These are phyloP conservation scores for Solanum paucissectum DNA, from an alignment of 257 asterid species.

Conservation along the genomic window DNA sequence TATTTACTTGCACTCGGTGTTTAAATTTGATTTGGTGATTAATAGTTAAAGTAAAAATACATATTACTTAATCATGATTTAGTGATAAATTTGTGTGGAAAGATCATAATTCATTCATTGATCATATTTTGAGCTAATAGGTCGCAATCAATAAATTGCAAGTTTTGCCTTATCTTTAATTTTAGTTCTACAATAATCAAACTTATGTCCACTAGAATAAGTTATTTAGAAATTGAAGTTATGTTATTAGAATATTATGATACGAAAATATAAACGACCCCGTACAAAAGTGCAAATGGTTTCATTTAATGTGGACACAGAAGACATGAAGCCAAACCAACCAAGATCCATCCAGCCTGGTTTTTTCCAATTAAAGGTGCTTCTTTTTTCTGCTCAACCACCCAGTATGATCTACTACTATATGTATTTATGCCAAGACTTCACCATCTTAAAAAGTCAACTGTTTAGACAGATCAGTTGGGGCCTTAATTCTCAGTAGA, in stretches of 20 bases:
- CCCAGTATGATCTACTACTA: constrained; percentile 6
- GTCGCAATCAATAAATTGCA: not conserved
- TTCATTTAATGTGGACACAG: not conserved
- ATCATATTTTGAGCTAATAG: not conserved
- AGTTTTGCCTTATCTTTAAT: not conserved
- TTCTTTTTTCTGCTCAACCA: constrained; percentile 19
- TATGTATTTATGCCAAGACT: not conserved
- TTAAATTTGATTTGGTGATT: not conserved
- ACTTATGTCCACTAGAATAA: too few relatives aligned
- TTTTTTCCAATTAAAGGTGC: not conserved
- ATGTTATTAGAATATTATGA: not conserved
- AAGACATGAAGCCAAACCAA: constrained; percentile 1
- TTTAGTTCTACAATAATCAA: too few relatives aligned
- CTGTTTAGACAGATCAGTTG: constrained; percentile 16
- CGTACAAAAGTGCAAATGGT: not conserved
- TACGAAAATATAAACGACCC: not conserved
- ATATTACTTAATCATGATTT: not conserved
- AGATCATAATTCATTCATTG: not conserved
- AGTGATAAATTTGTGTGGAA: not conserved
- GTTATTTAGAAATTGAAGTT: too few relatives aligned
- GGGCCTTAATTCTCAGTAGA: constrained; percentile 4
- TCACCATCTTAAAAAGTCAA: constrained; percentile 32
- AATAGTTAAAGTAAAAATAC: not conserved
- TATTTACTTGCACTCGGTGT: not conserved
- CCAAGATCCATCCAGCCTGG: constrained; percentile 27